Conservation (phyloP, 345 rosid species). For the Populus nigra region DNA sequence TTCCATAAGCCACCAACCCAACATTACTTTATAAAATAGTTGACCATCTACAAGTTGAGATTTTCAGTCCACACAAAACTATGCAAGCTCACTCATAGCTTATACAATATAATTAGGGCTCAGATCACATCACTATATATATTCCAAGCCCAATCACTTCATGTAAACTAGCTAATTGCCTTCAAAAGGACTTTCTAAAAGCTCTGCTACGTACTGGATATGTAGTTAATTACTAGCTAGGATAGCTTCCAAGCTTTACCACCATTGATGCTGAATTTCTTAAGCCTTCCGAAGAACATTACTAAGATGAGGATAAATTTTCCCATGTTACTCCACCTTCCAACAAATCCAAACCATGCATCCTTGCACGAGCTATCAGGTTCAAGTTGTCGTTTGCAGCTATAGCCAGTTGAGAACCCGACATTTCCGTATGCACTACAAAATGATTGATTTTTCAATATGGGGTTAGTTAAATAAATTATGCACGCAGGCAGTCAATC, state of each 20-base stretch:
- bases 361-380: slow-evolving; percentile 32
- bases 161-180: not conserved
- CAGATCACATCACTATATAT: too few species aligned
- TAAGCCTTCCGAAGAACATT: slow-evolving; percentile 62
- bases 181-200: not conserved
- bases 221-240: not conserved
- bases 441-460: not conserved
- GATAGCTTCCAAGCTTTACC: slow-evolving; percentile 49
- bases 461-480: too few species aligned
- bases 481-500: not conserved
- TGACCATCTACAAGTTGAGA: too few species aligned
- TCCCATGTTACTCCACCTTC: slow-evolving; percentile 52
- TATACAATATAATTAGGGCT: too few species aligned
- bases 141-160: too few species aligned
- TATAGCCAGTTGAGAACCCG: slow-evolving; percentile 58
- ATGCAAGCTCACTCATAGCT: too few species aligned
- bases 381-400: slow-evolving; percentile 45
- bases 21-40: too few species aligned
- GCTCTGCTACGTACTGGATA: not conserved
- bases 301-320: slow-evolving; percentile 48
- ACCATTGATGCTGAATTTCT: slow-evolving; percentile 36
- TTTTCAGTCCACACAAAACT: too few species aligned
- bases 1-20: too few species aligned
- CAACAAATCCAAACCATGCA: slow-evolving; percentile 42
- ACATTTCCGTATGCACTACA: slow-evolving; percentile 68